Percentiles rank a stretch among this genome's conserved stretches.
phyloP scores from a whole-genome alignment of 2,329 filamentous ascomycete species.

The Beauveria brongniartii region DNA sequence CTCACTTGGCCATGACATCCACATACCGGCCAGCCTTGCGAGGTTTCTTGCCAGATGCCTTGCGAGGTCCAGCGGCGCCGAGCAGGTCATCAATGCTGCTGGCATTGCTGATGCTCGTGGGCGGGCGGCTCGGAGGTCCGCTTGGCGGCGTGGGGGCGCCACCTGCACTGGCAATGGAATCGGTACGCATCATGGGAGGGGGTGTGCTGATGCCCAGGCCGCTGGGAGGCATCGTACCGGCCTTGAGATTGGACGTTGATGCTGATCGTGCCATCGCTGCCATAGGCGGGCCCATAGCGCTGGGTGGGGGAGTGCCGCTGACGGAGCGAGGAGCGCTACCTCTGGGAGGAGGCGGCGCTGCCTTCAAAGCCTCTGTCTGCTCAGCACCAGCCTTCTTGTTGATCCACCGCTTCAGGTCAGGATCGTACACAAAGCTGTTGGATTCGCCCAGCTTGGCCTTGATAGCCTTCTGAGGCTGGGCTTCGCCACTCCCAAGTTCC shows the following conservation, averaged over 20 bases:
- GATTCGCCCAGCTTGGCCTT: conserved; percentile 90
- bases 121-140: conserved; percentile 59
- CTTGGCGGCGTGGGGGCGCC: conserved; percentile 24
- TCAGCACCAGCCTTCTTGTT: conserved; percentile 83
- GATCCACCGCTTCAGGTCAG: conserved; percentile 94
- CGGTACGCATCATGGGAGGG: conserved; percentile 39
- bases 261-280: conserved; percentile 17
- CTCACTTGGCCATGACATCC: conserved; percentile 80
- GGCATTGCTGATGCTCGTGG: conserved; percentile 82
- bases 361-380: conserved; percentile 47
- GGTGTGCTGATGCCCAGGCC: conserved; percentile 27
- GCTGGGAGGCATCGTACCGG: conserved; percentile 25
- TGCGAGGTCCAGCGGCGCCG: conserved; percentile 63
- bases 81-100: conserved; percentile 91
- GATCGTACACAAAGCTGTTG: conserved; percentile 88
- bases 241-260: conserved; percentile 21
- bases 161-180: conserved; percentile 37
- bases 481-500: conserved; percentile 23
- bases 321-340: conserved; percentile 45
- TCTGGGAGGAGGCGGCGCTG: conserved; percentile 73
- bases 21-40: conserved; percentile 87
- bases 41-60: conserved; percentile 55
- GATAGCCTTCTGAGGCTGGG: conserved; percentile 58
- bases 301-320: conserved; percentile 44
- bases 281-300: conserved; percentile 24